Percentiles rank a stretch among this genome's conserved stretches.
phyloP scores from a whole-genome alignment of 2,329 filamentous ascomycete genomes.

The Pyrenochaeta sp. region DNA sequence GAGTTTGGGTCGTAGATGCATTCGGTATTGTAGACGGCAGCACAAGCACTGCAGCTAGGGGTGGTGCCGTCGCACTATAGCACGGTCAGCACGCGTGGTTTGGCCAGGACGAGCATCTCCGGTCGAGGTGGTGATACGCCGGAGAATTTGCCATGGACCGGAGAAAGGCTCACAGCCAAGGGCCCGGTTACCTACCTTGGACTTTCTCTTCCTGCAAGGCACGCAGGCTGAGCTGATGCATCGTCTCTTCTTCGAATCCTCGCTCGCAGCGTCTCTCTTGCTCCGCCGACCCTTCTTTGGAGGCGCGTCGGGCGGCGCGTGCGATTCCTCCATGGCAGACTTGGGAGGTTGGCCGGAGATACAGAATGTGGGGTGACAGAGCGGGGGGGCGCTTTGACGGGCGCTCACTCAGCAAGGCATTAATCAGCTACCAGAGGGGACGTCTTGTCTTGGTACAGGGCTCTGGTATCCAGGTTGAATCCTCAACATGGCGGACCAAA shows the following conservation, averaged over 20 bases:
- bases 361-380: conserved; percentile 20
- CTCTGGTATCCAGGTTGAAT: conserved; percentile 15
- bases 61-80: conserved; percentile 82
- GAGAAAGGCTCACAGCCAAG: conserved; percentile 17
- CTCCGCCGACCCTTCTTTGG: conserved; percentile 44
- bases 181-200: conserved; percentile 43
- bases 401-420: conserved; percentile 23
- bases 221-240: conserved; percentile 53
- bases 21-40: conserved; percentile 88
- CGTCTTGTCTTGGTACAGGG: conserved; percentile 21
- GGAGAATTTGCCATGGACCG: conserved; percentile 15
- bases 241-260: conserved; percentile 53
- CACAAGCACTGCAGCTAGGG: conserved; percentile 93
- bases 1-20: conserved; percentile 97
- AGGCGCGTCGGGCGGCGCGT: conserved; percentile 18
- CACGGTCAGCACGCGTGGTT: conserved; percentile 13
- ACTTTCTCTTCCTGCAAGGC: conserved; percentile 52
- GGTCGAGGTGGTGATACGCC: conserved; percentile 2
- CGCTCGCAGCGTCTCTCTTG: conserved; percentile 49
- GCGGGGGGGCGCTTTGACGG: conserved; percentile 29
- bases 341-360: conserved; percentile 14
- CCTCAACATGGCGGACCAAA: conserved; percentile 32
- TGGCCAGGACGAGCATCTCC: conserved; percentile 7
- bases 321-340: conserved; percentile 22
- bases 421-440: conserved; percentile 31